These are phyloP conservation scores for Eucommia ulmoides DNA, from an alignment of 257 asterid genomes.

Conservation along the genomic window DNA sequence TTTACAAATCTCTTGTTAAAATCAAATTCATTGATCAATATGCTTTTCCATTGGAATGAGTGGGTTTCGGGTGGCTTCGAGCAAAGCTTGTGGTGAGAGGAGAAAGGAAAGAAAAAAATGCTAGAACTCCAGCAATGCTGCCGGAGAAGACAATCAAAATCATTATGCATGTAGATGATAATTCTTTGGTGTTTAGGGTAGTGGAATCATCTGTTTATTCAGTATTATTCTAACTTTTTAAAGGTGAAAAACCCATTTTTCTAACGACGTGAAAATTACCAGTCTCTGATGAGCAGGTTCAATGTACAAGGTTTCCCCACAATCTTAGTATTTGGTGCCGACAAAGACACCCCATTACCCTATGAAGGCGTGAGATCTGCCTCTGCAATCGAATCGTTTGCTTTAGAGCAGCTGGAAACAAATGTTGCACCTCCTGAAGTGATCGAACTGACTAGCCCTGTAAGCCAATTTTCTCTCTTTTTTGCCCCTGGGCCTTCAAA, in stretches of 20 bases:
- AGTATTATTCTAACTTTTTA: too few relatives aligned
- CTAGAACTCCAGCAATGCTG: too few relatives aligned
- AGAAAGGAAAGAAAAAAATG: too few relatives aligned
- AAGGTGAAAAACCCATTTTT: conserved; percentile 9
- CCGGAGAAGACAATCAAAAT: too few relatives aligned
- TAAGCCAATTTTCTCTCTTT: conserved; percentile 29
- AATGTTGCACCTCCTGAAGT: conserved; percentile 94
- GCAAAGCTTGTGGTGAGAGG: too few relatives aligned
- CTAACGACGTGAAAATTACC: conserved; percentile 37
- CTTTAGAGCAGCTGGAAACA: conserved; percentile 74
- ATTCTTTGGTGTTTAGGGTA: too few relatives aligned
- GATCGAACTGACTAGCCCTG: conserved; percentile 74
- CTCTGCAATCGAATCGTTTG: conserved; percentile 79
- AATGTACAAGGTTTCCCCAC: conserved; percentile 96
- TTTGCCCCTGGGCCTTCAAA: not conserved
- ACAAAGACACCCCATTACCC: conserved; percentile 68
- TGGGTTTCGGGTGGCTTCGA: too few relatives aligned
- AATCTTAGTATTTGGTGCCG: conserved; percentile 92
- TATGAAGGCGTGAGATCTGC: conserved; percentile 93
- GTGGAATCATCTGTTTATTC: too few relatives aligned
- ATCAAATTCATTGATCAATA: too few relatives aligned
- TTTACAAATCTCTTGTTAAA: too few relatives aligned
- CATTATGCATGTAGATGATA: too few relatives aligned
- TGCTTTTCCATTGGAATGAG: too few relatives aligned
- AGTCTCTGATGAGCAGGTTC: conserved; percentile 98